These are phyloP conservation scores for Gelatoporia subvermispora DNA, from an alignment of 768 basidiomycete species.

Conservation along the genomic window DNA sequence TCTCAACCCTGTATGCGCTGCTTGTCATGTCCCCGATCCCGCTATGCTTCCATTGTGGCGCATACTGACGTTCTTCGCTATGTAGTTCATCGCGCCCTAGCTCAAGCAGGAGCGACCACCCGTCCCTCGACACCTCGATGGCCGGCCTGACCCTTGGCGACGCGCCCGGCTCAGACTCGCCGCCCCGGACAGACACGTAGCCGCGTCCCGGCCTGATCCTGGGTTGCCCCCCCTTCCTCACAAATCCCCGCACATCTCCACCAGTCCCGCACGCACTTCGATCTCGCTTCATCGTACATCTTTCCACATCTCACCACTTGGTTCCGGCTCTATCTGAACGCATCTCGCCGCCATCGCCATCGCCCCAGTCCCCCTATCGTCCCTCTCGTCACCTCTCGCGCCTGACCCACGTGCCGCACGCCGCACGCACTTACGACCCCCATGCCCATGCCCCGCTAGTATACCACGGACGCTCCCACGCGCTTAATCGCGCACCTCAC, in stretches of 20 bases:
- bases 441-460: neutral
- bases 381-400: too few relatives aligned
- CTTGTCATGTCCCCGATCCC: neutral
- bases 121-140: constrained; percentile 21
- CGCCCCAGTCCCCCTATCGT: too few relatives aligned
- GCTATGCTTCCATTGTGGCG: neutral
- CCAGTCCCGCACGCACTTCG: too few relatives aligned
- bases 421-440: too few relatives aligned
- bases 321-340: neutral
- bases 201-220: neutral
- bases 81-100: constrained; percentile 24
- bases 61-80: neutral
- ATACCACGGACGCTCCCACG: neutral
- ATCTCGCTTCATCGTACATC: constrained; percentile 1
- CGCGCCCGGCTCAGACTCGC: constrained; percentile 2
- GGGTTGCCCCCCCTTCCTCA: too few relatives aligned
- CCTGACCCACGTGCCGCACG: too few relatives aligned
- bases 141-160: constrained; percentile 16
- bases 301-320: neutral
- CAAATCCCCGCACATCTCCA: too few relatives aligned
- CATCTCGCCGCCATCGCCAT: too few relatives aligned
- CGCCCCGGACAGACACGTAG: neutral
- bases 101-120: constrained; percentile 25
- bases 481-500: neutral
- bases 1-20: neutral